A percentile compares a stretch with the other conserved stretches of the same genome.
These are phyloP conservation scores for Tolypocladium ophioglossoides DNA, from an alignment of 2,329 filamentous ascomycete species.

Conservation along the genomic window DNA sequence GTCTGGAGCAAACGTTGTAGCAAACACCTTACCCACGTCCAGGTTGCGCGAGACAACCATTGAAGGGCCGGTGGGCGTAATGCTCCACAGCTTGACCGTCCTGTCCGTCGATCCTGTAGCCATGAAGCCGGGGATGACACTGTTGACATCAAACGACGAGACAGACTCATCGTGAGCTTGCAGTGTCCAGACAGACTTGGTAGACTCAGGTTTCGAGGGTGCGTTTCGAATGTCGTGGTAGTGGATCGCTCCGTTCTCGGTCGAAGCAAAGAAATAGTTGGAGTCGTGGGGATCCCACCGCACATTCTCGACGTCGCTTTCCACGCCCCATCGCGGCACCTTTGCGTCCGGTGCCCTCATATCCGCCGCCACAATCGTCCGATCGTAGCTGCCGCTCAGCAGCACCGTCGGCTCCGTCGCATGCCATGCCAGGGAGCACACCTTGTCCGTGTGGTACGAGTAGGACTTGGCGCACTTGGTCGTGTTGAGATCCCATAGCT, in stretches of 20 bases:
- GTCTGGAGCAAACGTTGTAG: slow-evolving; percentile 82
- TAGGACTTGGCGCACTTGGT: slow-evolving; percentile 93
- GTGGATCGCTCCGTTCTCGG: slow-evolving; percentile 84
- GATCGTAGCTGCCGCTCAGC: slow-evolving; percentile 88
- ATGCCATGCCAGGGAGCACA: slow-evolving; percentile 94
- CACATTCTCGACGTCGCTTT: slow-evolving; percentile 89
- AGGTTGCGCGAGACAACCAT: slow-evolving; percentile 89
- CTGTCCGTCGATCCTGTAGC: slow-evolving; percentile 91
- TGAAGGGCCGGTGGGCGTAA: slow-evolving; percentile 66
- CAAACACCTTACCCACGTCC: slow-evolving; percentile 91
- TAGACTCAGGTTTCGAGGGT: slow-evolving; percentile 59
- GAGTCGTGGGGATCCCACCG: slow-evolving; percentile 88
- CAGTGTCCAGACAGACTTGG: slow-evolving; percentile 85
- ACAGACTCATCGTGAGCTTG: slow-evolving; percentile 92
- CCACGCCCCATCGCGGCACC: slow-evolving; percentile 79
- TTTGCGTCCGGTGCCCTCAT: slow-evolving; percentile 87
- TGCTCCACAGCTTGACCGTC: slow-evolving; percentile 94
- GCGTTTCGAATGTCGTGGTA: slow-evolving; percentile 79
- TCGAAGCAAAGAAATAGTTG: slow-evolving; percentile 93
- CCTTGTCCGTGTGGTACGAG: slow-evolving; percentile 91
- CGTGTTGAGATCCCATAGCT: slow-evolving; percentile 94
- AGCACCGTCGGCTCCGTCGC: slow-evolving; percentile 76
- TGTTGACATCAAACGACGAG: slow-evolving; percentile 88
- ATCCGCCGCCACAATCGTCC: slow-evolving; percentile 86
- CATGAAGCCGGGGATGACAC: slow-evolving; percentile 81